Conservation (phyloP, 2,329 filamentous ascomycete genomes). For the Cladosporium oxysporum region DNA sequence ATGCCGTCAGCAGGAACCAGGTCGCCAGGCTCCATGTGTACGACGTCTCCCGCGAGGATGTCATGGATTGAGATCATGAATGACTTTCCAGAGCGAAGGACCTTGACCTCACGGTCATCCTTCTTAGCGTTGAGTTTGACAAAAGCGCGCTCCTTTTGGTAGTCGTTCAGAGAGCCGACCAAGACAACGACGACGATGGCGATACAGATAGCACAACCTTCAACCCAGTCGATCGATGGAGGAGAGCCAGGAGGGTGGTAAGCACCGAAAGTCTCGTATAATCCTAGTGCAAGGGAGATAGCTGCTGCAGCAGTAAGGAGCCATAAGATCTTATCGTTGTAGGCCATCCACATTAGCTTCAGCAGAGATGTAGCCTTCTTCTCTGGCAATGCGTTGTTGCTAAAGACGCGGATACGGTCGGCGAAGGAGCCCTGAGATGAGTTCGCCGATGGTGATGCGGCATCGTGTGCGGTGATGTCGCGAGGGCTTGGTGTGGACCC, state of each 20-base stretch:
- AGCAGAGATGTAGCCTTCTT: constrained; percentile 70
- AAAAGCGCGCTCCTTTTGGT: constrained; percentile 79
- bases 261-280: constrained; percentile 63
- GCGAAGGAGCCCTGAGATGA: constrained; percentile 45
- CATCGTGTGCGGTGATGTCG: constrained; percentile 21
- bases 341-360: constrained; percentile 75
- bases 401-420: constrained; percentile 72
- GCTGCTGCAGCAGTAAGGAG: constrained; percentile 69
- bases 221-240: constrained; percentile 75
- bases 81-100: constrained; percentile 70
- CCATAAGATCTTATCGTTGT: constrained; percentile 78
- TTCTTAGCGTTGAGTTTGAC: constrained; percentile 80
- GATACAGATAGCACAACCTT: constrained; percentile 76
- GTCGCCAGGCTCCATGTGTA: constrained; percentile 72
- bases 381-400: constrained; percentile 68
- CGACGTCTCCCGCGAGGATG: constrained; percentile 71
- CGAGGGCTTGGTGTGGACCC: constrained; percentile 16
- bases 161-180: constrained; percentile 76
- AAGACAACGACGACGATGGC: constrained; percentile 77
- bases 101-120: constrained; percentile 72
- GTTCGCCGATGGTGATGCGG: not conserved
- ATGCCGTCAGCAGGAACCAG: constrained; percentile 73
- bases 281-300: constrained; percentile 71
- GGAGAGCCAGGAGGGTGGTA: constrained; percentile 56
- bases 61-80: constrained; percentile 70